Percentiles rank a stretch among this genome's conserved stretches.
phyloP scores from a whole-genome alignment of 2,329 filamentous ascomycete genomes.

The Kalaharituber pfeilii region DNA sequence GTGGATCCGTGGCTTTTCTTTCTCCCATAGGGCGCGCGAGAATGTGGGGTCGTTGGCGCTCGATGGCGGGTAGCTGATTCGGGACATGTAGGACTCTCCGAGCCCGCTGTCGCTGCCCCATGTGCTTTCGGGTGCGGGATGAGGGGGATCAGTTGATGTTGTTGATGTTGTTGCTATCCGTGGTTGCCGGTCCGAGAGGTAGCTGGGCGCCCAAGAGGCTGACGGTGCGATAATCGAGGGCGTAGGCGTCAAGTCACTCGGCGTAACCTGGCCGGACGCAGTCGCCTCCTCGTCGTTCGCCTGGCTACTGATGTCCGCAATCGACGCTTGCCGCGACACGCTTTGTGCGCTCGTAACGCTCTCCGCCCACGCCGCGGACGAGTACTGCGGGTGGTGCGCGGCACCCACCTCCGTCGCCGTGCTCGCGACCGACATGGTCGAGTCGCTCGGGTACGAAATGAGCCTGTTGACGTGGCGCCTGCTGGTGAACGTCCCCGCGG shows the following conservation, averaged over 20 bases:
- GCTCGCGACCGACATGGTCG: neutral
- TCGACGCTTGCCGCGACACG: neutral
- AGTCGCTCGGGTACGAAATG: neutral
- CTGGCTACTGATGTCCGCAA: neutral
- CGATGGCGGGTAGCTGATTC: neutral
- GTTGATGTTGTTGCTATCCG: neutral
- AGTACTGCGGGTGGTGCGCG: neutral
- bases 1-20: too few relatives aligned
- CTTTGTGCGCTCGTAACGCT: neutral
- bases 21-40: too few relatives aligned
- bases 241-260: neutral
- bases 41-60: neutral
- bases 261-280: neutral
- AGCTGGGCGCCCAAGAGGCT: neutral
- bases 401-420: neutral
- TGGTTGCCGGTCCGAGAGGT: neutral
- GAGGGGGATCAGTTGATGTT: too few relatives aligned
- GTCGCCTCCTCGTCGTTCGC: neutral
- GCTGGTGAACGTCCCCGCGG: neutral
- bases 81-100: neutral
- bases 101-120: neutral
- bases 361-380: neutral
- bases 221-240: neutral
- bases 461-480: neutral
- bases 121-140: neutral